phyloP scores from a whole-genome alignment of 2,329 filamentous ascomycete species.

The Calonectria henricotiae region DNA sequence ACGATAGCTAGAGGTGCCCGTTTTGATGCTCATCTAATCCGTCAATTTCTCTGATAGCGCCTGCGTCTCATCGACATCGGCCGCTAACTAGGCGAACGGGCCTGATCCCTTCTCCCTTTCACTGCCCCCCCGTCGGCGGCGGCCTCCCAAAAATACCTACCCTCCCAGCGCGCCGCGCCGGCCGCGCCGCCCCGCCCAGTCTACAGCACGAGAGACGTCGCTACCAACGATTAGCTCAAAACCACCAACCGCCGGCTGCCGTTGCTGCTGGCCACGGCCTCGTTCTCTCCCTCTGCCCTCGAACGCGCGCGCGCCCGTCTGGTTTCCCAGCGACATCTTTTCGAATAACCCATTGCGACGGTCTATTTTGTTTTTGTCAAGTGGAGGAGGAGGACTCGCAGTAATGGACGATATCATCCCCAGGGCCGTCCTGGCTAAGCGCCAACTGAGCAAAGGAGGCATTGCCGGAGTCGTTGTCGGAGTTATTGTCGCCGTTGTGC shows the following conservation, averaged over 20 bases:
- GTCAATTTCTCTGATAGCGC: slow-evolving; percentile 27
- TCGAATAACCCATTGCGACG: slow-evolving; percentile 48
- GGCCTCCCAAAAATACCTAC: slow-evolving; percentile 48
- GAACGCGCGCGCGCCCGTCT: slow-evolving; percentile 31
- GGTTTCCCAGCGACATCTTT: slow-evolving; percentile 35
- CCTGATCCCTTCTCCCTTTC: slow-evolving; percentile 40
- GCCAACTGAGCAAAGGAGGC: slow-evolving; percentile 56
- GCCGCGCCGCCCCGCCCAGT: slow-evolving; percentile 47
- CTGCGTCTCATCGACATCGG: slow-evolving; percentile 42
- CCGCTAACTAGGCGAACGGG: slow-evolving; percentile 40
- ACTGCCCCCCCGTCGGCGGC: slow-evolving; percentile 41
- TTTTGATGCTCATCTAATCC: slow-evolving; percentile 25
- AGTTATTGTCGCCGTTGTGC: slow-evolving; percentile 54
- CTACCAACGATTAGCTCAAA: slow-evolving; percentile 37
- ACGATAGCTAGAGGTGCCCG: slow-evolving; percentile 37
- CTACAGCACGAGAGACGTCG: slow-evolving; percentile 39
- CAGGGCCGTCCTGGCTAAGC: slow-evolving; percentile 48
- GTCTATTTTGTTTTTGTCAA: slow-evolving; percentile 21
- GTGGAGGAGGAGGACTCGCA: slow-evolving; percentile 47
- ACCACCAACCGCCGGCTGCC: slow-evolving; percentile 44
- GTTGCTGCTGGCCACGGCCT: slow-evolving; percentile 46
- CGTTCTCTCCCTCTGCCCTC: slow-evolving; percentile 7
- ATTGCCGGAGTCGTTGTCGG: slow-evolving; percentile 61
- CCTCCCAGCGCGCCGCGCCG: slow-evolving; percentile 37
- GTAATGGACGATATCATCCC: slow-evolving; percentile 44